These are phyloP conservation scores for Geotrichum aggregatum DNA, from an alignment of 1,139 yeast species.

Conservation along the genomic window DNA sequence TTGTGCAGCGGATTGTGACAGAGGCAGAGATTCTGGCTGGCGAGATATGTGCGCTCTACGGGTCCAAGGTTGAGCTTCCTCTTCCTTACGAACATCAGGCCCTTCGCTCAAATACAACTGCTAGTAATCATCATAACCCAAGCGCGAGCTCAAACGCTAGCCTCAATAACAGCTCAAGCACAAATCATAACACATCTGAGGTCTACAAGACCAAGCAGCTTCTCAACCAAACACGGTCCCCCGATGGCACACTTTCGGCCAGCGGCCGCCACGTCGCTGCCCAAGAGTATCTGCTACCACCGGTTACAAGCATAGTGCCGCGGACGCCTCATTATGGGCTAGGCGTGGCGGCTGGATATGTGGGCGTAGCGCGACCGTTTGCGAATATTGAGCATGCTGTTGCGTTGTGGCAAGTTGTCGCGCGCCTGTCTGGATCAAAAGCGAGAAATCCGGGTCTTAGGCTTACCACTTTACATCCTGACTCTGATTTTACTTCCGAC, in stretches of 20 bases:
- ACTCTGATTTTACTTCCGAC: no score
- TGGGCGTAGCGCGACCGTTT: conserved; percentile 29
- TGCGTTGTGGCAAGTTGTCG: conserved; percentile 25
- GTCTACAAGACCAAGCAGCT: no score
- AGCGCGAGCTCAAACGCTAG: neutral
- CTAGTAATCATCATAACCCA: no score
- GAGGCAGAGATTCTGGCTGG: conserved; percentile 21
- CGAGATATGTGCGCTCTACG: conserved; percentile 22
- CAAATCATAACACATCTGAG: neutral
- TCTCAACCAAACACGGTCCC: conserved; percentile 6
- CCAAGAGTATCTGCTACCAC: conserved; percentile 7
- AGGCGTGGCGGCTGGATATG: conserved; percentile 27
- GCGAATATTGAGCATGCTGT: conserved; percentile 25
- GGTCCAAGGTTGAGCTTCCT: conserved; percentile 14
- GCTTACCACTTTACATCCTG: no score
- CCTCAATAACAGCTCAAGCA: no score
- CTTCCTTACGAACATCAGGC: conserved; percentile 20
- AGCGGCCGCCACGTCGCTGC: conserved; percentile 17
- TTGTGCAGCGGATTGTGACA: conserved; percentile 5
- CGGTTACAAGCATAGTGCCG: conserved; percentile 1
- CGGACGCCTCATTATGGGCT: conserved; percentile 25
- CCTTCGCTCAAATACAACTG: conserved; percentile 3
- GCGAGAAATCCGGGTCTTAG: no score
- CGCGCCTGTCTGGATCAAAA: neutral
- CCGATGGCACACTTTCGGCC: conserved; percentile 12